Percentiles rank a stretch among this genome's conserved stretches.
phyloP scores from a whole-genome alignment of 805 yeast genomes.

The Barnettozyma salicaria region DNA sequence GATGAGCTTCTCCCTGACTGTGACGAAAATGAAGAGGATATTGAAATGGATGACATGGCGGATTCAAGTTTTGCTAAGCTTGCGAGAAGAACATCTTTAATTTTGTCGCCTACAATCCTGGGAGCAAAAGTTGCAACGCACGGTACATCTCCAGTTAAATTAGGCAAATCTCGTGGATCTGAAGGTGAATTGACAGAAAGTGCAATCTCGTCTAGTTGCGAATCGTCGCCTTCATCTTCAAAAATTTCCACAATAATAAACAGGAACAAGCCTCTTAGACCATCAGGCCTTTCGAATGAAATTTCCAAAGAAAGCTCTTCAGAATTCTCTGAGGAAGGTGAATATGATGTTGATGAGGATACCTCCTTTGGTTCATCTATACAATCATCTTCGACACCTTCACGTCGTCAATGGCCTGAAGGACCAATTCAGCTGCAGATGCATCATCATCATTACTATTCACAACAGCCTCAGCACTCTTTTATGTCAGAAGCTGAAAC shows the following conservation, averaged over 20 bases:
- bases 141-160: conserved; percentile 11
- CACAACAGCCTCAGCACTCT: conserved; percentile 11
- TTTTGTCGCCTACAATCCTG: conserved; percentile 23
- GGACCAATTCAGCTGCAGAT: conserved; percentile 27
- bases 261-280: no score
- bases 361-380: not conserved
- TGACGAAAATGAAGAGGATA: conserved; percentile 5
- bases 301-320: no score
- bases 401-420: not conserved
- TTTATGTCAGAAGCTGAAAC: conserved; percentile 1
- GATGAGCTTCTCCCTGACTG: conserved; percentile 1
- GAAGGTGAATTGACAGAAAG: conserved; percentile 8
- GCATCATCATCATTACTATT: conserved; percentile 45
- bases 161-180: not conserved
- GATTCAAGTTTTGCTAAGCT: conserved; percentile 2
- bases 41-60: no score
- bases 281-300: no score
- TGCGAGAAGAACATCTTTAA: conserved; percentile 7
- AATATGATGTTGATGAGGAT: not conserved
- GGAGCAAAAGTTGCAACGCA: conserved; percentile 25
- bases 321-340: no score
- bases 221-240: no score
- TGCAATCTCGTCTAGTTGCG: conserved; percentile 1
- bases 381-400: not conserved
- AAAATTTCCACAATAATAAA: no score